phyloP scores from a whole-genome alignment of 208 protist genomes.

The Crithidia mellificae region DNA sequence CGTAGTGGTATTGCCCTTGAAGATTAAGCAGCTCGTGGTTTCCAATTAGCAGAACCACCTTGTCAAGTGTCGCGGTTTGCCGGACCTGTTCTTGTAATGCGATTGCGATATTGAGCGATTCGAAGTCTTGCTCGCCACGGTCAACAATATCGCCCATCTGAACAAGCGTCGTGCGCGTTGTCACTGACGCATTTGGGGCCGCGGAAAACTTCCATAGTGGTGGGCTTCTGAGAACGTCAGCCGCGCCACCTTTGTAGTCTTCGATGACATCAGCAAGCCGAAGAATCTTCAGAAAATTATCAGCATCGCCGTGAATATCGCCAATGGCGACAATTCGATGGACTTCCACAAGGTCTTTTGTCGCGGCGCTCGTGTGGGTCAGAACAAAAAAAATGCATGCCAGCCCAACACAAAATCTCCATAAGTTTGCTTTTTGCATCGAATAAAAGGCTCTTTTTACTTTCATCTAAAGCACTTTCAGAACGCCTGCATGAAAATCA shows the following conservation, averaged over 20 bases:
- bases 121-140: conserved; percentile 60
- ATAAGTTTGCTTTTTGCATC: too few species aligned
- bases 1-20: conserved; percentile 66
- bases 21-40: conserved; percentile 91
- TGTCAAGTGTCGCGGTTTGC: conserved; percentile 32
- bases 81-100: conserved; percentile 45
- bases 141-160: conserved; percentile 86
- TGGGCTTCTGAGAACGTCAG: conserved; percentile 21
- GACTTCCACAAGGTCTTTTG: conserved; percentile 26
- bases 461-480: too few species aligned
- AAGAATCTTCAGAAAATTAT: conserved; percentile 60
- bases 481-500: too few species aligned
- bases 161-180: conserved; percentile 61
- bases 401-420: too few species aligned
- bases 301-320: conserved; percentile 75
- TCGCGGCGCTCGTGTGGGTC: neutral
- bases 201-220: conserved; percentile 28
- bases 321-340: conserved; percentile 72
- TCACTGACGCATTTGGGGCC: conserved; percentile 5
- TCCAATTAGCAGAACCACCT: conserved; percentile 74
- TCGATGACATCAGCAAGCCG: conserved; percentile 47
- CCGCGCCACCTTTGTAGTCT: neutral
- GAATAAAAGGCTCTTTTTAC: too few species aligned
- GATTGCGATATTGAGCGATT: conserved; percentile 54
- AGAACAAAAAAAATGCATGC: too few species aligned